Percentiles rank a stretch among this genome's conserved stretches.
Conservation (phyloP, 1,284 basidiomycete species). For the Coniferiporia weirii region DNA sequence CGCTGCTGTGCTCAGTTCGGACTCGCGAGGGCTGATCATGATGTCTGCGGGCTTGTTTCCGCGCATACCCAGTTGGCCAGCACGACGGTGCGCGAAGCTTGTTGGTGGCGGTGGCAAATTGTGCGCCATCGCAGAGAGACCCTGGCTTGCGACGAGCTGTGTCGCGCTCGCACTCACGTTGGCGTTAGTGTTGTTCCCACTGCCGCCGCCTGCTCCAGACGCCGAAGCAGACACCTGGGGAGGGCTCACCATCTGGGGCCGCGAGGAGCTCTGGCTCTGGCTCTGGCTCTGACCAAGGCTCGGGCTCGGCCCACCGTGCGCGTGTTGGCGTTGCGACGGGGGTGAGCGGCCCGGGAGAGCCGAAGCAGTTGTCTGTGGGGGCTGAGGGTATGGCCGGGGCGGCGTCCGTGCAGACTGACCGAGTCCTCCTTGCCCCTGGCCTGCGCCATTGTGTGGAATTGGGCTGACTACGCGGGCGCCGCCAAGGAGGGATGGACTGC, state of each 20-base stretch:
- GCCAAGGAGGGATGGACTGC: constrained; percentile 13
- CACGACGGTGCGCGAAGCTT: constrained; percentile 68
- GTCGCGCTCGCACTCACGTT: constrained; percentile 1
- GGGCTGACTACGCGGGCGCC: constrained; percentile 13
- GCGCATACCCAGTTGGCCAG: constrained; percentile 48
- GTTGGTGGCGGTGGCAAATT: constrained; percentile 60
- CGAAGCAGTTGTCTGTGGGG: not conserved
- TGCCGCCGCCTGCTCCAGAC: not conserved
- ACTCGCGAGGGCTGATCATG: constrained; percentile 62
- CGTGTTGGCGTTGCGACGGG: constrained; percentile 9
- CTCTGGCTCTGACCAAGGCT: not conserved
- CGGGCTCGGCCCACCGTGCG: not conserved
- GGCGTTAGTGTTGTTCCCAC: not conserved
- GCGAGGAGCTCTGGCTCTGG: not conserved
- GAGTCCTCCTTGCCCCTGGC: not conserved
- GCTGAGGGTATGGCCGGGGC: not conserved
- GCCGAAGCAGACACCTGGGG: not conserved
- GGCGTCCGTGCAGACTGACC: not conserved
- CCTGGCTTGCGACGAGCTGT: constrained; percentile 15
- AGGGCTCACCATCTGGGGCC: constrained; percentile 4
- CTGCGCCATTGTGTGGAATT: not conserved
- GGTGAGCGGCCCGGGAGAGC: constrained; percentile 5
- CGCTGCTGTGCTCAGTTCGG: constrained; percentile 31
- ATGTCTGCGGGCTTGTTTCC: constrained; percentile 75
- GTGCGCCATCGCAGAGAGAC: constrained; percentile 20